Percentiles rank a stretch among this genome's conserved stretches.
These are phyloP conservation scores for Nymphaea colorata DNA, from an alignment of 164 flowering plant genomes.

Conservation along the genomic window DNA sequence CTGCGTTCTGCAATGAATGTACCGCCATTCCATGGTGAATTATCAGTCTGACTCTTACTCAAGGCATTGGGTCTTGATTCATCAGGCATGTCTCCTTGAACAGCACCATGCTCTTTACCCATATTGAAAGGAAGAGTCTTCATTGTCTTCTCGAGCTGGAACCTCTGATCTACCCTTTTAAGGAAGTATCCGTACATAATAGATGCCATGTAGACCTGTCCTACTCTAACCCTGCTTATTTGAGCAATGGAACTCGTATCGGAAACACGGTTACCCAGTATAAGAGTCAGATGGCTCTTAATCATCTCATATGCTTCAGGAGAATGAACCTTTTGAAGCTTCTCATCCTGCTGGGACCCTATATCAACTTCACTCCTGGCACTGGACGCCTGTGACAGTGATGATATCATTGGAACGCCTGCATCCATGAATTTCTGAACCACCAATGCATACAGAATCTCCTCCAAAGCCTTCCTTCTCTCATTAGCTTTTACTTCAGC, in stretches of 20 bases:
- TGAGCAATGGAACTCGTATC: conserved; percentile 52
- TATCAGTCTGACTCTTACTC: not conserved
- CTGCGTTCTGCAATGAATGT: not conserved
- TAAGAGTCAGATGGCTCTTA: conserved; percentile 71
- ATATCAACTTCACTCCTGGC: conserved; percentile 43
- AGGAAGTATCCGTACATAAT: conserved; percentile 97
- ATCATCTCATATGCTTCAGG: conserved; percentile 91
- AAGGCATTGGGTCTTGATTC: conserved; percentile 6
- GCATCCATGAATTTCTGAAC: conserved; percentile 95
- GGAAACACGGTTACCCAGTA: conserved; percentile 57
- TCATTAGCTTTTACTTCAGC: conserved; percentile 89
- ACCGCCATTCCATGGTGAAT: not conserved
- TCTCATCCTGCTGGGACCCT: conserved; percentile 60
- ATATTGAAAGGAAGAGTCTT: conserved; percentile 50
- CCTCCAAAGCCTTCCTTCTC: conserved; percentile 72
- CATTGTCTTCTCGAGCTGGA: conserved; percentile 90
- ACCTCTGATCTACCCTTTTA: conserved; percentile 83
- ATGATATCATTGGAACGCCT: conserved; percentile 54
- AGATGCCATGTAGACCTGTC: conserved; percentile 97
- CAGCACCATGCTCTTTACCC: conserved; percentile 22
- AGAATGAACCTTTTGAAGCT: conserved; percentile 63
- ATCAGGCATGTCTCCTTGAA: conserved; percentile 22
- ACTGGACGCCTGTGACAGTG: conserved; percentile 35
- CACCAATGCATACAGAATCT: conserved; percentile 76
- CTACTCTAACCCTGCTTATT: conserved; percentile 83